Conservation (phyloP, 1,284 basidiomycete genomes). For the Trametes sp. region DNA sequence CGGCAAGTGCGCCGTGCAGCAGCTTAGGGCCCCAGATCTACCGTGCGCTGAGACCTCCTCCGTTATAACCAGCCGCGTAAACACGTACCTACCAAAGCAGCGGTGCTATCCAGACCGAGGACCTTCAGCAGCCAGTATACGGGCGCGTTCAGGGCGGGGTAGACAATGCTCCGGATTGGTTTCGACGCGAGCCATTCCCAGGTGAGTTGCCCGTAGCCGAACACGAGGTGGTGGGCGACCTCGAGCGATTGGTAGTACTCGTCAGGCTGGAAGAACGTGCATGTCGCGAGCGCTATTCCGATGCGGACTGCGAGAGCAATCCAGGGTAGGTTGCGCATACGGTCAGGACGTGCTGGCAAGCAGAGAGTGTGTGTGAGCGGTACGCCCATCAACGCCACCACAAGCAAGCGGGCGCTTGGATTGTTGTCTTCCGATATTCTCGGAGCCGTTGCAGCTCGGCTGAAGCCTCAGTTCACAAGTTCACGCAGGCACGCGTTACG, state of each 20-base stretch:
- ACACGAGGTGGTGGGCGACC: conserved; percentile 88
- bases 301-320: conserved; percentile 52
- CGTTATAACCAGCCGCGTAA: neutral
- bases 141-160: conserved; percentile 81
- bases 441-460: too few species aligned
- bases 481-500: neutral
- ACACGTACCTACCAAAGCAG: conserved; percentile 59
- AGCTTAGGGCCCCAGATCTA: conserved; percentile 78
- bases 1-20: conserved; percentile 83
- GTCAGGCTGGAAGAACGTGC: conserved; percentile 96
- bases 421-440: too few species aligned
- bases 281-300: conserved; percentile 71
- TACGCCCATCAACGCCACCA: too few species aligned
- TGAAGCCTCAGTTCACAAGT: too few species aligned
- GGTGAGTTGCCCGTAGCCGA: conserved; percentile 90
- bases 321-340: conserved; percentile 10
- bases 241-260: conserved; percentile 97
- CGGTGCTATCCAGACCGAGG: conserved; percentile 57
- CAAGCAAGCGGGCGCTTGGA: too few species aligned
- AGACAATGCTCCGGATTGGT: conserved; percentile 78
- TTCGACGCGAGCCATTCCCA: conserved; percentile 92
- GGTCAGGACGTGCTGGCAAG: neutral
- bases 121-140: conserved; percentile 77
- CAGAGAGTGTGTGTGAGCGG: too few species aligned
- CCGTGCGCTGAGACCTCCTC: neutral